Percentiles rank a stretch among this genome's conserved stretches.
These are phyloP conservation scores for Hemileccinum rubropunctum DNA, from an alignment of 768 basidiomycete species.

Conservation along the genomic window DNA sequence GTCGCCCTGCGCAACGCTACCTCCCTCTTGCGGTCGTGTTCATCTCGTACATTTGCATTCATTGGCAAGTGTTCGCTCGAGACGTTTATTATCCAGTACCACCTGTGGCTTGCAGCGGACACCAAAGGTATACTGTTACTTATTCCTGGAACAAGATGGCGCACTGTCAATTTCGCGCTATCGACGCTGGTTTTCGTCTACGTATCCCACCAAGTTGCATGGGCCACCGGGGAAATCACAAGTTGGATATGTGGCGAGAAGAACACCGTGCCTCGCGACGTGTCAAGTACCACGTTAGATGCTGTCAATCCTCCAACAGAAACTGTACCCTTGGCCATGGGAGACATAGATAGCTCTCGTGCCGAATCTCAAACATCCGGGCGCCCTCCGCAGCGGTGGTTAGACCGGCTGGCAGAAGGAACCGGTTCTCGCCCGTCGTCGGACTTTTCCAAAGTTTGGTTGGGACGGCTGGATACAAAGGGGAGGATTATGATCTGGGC, in stretches of 20 bases:
- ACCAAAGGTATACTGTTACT: constrained; percentile 80
- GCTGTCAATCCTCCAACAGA: constrained; percentile 1
- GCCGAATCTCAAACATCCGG: constrained; percentile 38
- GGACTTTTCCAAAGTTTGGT: constrained; percentile 30
- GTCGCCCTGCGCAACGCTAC: constrained; percentile 75
- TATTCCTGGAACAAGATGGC: constrained; percentile 69
- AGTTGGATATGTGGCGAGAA: constrained; percentile 47
- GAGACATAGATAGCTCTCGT: background rate
- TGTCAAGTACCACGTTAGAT: background rate
- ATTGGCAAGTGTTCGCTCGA: constrained; percentile 87
- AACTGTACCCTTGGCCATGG: constrained; percentile 7
- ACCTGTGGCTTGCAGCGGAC: constrained; percentile 82
- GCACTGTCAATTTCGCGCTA: constrained; percentile 74
- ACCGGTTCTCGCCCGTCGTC: constrained; percentile 19
- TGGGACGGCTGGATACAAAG: constrained; percentile 37
- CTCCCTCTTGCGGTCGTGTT: constrained; percentile 62
- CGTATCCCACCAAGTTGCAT: constrained; percentile 71
- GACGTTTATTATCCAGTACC: constrained; percentile 89
- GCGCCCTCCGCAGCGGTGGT: constrained; percentile 41
- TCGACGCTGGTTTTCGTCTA: constrained; percentile 80
- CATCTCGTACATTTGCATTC: constrained; percentile 70
- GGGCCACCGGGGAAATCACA: constrained; percentile 74
- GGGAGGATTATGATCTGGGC: constrained; percentile 41
- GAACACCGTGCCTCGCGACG: constrained; percentile 22
- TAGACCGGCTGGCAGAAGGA: constrained; percentile 47